phyloP scores from a whole-genome alignment of 2,329 filamentous ascomycete species.

The Endothia cerciana region DNA sequence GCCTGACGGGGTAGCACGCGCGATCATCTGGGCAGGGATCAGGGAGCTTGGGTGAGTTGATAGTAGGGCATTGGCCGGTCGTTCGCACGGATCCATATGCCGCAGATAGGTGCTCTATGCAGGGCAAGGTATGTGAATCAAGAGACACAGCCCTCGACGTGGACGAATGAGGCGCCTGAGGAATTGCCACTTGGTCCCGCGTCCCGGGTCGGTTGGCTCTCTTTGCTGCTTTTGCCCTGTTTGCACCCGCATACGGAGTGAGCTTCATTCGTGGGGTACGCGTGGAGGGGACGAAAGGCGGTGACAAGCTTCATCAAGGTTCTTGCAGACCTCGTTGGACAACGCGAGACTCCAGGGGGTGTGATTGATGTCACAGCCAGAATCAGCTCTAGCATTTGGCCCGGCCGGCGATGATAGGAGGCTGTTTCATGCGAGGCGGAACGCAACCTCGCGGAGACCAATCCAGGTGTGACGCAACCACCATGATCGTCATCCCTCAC shows the following conservation, averaged over 20 bases:
- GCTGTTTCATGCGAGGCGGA: slow-evolving; percentile 10
- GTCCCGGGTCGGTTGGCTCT: slow-evolving; percentile 13
- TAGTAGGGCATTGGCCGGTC: not conserved
- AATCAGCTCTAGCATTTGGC: not conserved
- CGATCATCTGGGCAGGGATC: slow-evolving; percentile 2
- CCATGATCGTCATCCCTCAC: not conserved
- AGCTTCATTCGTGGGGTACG: slow-evolving; percentile 23
- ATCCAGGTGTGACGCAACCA: slow-evolving; percentile 3
- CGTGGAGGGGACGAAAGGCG: slow-evolving; percentile 8
- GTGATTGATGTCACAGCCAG: slow-evolving; percentile 21
- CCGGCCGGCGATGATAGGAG: not conserved
- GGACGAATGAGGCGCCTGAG: slow-evolving; percentile 17
- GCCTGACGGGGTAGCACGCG: not conserved
- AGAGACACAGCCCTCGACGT: slow-evolving; percentile 25
- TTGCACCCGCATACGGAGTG: slow-evolving; percentile 11
- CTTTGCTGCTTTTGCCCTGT: slow-evolving; percentile 4
- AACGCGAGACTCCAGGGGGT: not conserved
- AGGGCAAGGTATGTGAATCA: slow-evolving; percentile 20
- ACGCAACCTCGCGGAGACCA: slow-evolving; percentile 11
- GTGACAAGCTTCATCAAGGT: slow-evolving; percentile 16
- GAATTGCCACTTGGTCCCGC: slow-evolving; percentile 7
- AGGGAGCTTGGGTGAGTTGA: not conserved
- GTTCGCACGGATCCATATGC: not conserved
- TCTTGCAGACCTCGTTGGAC: slow-evolving; percentile 8
- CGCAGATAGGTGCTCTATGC: not conserved